Conservation (phyloP, 2,329 filamentous ascomycete genomes). For the Claviceps paspali region DNA sequence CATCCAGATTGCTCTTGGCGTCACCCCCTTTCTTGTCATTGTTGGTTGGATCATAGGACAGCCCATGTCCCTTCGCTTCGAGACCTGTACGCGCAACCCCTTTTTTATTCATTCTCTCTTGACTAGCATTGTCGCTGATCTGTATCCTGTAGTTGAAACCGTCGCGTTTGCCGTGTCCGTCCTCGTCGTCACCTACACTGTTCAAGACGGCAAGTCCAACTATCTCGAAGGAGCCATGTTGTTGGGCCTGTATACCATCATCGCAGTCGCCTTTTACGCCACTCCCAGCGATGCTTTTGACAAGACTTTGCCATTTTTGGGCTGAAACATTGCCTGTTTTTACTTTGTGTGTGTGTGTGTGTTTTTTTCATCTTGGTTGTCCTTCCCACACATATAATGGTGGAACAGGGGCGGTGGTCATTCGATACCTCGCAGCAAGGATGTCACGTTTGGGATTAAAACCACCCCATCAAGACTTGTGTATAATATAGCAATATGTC, state of each 20-base stretch:
- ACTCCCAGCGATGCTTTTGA: constrained; percentile 34
- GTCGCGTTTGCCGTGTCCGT: constrained; percentile 64
- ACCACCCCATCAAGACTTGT: too few relatives aligned
- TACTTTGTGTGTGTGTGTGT: too few relatives aligned
- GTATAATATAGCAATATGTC: too few relatives aligned
- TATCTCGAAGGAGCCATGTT: constrained; percentile 68
- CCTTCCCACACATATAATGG: too few relatives aligned
- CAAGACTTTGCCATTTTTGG: constrained; percentile 9
- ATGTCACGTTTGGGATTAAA: too few relatives aligned
- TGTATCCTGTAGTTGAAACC: constrained; percentile 45
- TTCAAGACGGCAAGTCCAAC: constrained; percentile 72
- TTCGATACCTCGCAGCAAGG: too few relatives aligned
- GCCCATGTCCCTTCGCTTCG: constrained; percentile 66
- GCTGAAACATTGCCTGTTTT: neutral
- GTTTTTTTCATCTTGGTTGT: too few relatives aligned
- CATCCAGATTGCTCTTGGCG: constrained; percentile 69
- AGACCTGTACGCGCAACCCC: too few relatives aligned
- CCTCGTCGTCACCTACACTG: constrained; percentile 59
- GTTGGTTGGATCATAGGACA: constrained; percentile 62
- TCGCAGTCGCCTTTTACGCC: constrained; percentile 44
- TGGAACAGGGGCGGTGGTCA: too few relatives aligned
- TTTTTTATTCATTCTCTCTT: too few relatives aligned
- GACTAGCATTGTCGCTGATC: too few relatives aligned
- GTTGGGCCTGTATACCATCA: constrained; percentile 39
- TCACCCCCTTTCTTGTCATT: constrained; percentile 67